These are phyloP conservation scores for Salvia hispanica DNA, from an alignment of 257 asterid genomes.

Conservation along the genomic window DNA sequence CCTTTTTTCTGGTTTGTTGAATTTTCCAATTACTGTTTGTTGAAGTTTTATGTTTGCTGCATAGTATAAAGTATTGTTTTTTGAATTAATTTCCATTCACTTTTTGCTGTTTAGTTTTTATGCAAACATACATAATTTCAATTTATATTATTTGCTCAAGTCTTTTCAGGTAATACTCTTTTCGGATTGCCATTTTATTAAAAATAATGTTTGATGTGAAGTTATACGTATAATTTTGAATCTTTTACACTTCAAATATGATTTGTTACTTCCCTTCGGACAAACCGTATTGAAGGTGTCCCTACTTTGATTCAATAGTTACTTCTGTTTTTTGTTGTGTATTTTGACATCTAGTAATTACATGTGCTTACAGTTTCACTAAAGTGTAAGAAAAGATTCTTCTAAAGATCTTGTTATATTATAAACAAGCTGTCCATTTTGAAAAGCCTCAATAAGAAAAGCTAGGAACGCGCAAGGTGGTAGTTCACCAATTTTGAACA, in stretches of 20 bases:
- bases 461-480: neutral
- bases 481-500: neutral
- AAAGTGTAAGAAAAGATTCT: neutral
- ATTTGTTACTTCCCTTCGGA: neutral
- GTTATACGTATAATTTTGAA: neutral
- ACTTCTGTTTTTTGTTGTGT: neutral
- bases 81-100: neutral
- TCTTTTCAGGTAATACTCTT: neutral
- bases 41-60: neutral
- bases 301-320: neutral
- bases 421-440: neutral
- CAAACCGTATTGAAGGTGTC: neutral
- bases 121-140: neutral
- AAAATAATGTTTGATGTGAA: neutral
- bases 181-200: neutral
- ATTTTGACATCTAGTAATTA: neutral
- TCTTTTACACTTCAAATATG: slow-evolving; percentile 1
- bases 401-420: neutral
- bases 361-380: neutral
- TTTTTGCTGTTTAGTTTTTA: neutral
- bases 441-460: neutral
- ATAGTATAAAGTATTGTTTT: neutral
- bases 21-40: neutral
- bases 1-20: neutral
- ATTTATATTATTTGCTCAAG: neutral